A percentile compares a stretch with the other conserved stretches of the same genome.
These are phyloP conservation scores for Candida sithepensis DNA, from an alignment of 805 yeast species.

Conservation along the genomic window DNA sequence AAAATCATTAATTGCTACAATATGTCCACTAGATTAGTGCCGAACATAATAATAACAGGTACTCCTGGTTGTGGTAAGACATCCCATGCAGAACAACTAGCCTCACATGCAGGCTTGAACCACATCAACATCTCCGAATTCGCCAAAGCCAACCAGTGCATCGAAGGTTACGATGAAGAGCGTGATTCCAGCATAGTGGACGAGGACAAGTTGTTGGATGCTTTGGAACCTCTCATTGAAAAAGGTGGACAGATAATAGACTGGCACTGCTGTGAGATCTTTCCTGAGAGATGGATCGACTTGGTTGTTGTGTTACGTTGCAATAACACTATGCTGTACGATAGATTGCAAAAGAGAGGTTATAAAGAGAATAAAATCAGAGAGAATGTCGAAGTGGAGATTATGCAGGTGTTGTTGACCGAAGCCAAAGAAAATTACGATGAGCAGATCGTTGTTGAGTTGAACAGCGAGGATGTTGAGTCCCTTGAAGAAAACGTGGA, in stretches of 20 bases:
- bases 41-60: slow-evolving; percentile 89
- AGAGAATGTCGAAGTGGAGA: slow-evolving; percentile 94
- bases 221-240: slow-evolving; percentile 70
- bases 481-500: slow-evolving; percentile 81
- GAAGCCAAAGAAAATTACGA: slow-evolving; percentile 86
- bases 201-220: slow-evolving; percentile 84
- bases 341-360: slow-evolving; percentile 70
- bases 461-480: slow-evolving; percentile 67
- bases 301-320: slow-evolving; percentile 85
- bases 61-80: slow-evolving; percentile 93
- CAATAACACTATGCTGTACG: slow-evolving; percentile 66
- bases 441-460: slow-evolving; percentile 76
- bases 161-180: slow-evolving; percentile 81
- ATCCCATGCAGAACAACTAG: slow-evolving; percentile 58
- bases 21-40: slow-evolving; percentile 36
- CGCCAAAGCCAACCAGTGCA: slow-evolving; percentile 73
- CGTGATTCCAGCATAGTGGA: slow-evolving; percentile 87
- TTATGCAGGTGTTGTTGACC: slow-evolving; percentile 84
- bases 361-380: slow-evolving; percentile 79
- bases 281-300: slow-evolving; percentile 91
- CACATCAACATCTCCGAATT: slow-evolving; percentile 72
- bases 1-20: too few species aligned
- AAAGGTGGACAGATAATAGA: slow-evolving; percentile 89
- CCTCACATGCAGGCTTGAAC: slow-evolving; percentile 45
- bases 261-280: slow-evolving; percentile 97